Base-by-base conservation (phyloP, 345 rosid genomes). In the Kernera saxatilis region DNA sequence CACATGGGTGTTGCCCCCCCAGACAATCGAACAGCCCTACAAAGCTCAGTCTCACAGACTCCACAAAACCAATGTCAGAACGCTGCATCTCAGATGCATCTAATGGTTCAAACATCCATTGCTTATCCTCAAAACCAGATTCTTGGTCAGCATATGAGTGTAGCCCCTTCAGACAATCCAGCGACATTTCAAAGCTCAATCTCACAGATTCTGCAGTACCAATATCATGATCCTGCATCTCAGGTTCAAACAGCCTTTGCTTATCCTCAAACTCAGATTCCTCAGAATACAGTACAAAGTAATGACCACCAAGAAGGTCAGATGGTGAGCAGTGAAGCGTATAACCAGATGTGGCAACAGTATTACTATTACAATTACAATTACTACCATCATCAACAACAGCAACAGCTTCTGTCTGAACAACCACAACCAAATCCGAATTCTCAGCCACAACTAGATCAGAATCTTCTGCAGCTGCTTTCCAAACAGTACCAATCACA, bases 341-440 rank as follows among this genome's bases (percentile, higher is more conserved):
- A 90, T 79, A 79, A 83, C 72, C 90, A 88, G 57, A 83, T 81
- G 87, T 90, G 90, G 91, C 98, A 90, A 67, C 82, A 89, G 39
- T 92, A 88, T 77, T 87, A 83, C 77, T 83, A 83, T 77, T 82
- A 84, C 73, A 84, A 87, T 55, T 82, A 79, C 25, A n/a, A n/a
- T n/a, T 82, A 82, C 79, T 85, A 87, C 59, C 75, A 74, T 1
- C 87, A 81, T 7, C 75, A 71, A 13, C 75, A 65, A 56, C 88
- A 87, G 57, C 87, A 86, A 50, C 76, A 72, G 61, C 61, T 68
- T 29, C 54, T 75, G 59, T 63, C 57, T 64, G 86, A 76, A 74
- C 88, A 81, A 36, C 84, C 79, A 39, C 86, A 82, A 46, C 41
- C 64, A 21, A 41, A 60, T 51, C 69, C 59, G 70, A 69, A 18